Base-by-base conservation (phyloP, 768 basidiomycete genomes). In the Suillus luteus region DNA sequence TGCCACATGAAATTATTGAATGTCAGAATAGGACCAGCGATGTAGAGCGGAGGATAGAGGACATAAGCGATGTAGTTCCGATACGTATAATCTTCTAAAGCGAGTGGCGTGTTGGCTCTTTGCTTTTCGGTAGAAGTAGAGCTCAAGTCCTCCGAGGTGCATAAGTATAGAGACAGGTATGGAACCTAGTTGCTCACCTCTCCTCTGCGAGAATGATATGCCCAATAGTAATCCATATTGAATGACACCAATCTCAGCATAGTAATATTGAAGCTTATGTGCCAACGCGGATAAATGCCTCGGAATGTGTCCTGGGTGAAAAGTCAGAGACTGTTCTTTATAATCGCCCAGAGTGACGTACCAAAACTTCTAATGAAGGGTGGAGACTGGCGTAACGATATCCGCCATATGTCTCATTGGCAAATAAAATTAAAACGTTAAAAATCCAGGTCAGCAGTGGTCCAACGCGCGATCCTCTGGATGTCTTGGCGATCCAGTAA, bases 1-100 rank as follows among this genome's bases (percentile, higher is more conserved):
- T 98, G 96, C 88, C 90, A 93, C 70, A 93, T 79, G 73, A 94
- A 99, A 73, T 97, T 93, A 71, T 96, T 96, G 81, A 94, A 99
- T 0, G 96, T 91, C 73, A 99, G 86, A 68, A 99, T 96, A 0
- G 97, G 97, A 0, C 97, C 96, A 2, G 93, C 96, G 59, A 99
- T 92, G 72, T 98, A 99, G 12, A 99, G 79, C 1, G 97, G 96
- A 0, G 96, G 87, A 71, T 99, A 99, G 9, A 98, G 77, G n/a
- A 84, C 82, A 71, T 98, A 99, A 27, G 91, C 83, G 11, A 97
- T 60, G 73, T 93, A 96, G 70, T 91, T 90, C 19, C 77, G 55
- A 67, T 86, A 89, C 1, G 85, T 83, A 72, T 95, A 97, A 59
- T 82, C 75, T 12, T 82, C 80, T 12, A 74, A 72, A 1, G 86